These are phyloP conservation scores for Hordeum vulgare DNA, from an alignment of 176 grass and related monocot species.

Conservation along the genomic window MorexV3_pseudomolecules_assembly NC_058519.1:210353961-210354460, in stretches of 20 bases:
- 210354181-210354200: conserved; percentile 13
- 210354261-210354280: conserved; percentile 43
- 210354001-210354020: conserved; percentile 52
- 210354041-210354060: conserved; percentile 22
- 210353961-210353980: conserved; percentile 21
- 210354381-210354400: conserved; percentile 46
- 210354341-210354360: conserved; percentile 32
- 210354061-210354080: conserved; percentile 49
- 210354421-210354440: conserved; percentile 24
- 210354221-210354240: conserved; percentile 25
- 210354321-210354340: conserved; percentile 10
- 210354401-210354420: not conserved
- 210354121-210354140: conserved; percentile 33
- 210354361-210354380: conserved; percentile 35
- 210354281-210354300: conserved; percentile 42
- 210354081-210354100: conserved; percentile 25
- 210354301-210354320: not conserved
- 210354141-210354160: not conserved
- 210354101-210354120: not conserved
- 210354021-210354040: conserved; percentile 48
- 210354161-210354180: not conserved
- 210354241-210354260: conserved; percentile 34
- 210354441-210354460: conserved; percentile 41
- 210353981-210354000: conserved; percentile 32
- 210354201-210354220: conserved; percentile 7